phyloP scores from a whole-genome alignment of 306 rosid species.

The Comarum palustre region DNA sequence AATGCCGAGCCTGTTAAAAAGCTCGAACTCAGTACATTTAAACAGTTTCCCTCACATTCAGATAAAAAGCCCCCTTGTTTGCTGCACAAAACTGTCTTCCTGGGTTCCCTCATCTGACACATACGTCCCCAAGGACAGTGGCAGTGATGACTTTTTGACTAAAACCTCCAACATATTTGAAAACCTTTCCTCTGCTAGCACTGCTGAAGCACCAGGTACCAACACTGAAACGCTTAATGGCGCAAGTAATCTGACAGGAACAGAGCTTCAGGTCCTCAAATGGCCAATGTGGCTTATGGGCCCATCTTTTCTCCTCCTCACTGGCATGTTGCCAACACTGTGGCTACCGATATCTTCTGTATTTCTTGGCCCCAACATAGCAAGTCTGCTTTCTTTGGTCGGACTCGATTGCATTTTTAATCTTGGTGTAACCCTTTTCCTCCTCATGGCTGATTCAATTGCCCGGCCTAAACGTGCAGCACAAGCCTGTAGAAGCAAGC shows the following conservation, averaged over 20 bases:
- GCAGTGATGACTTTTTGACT: constrained; percentile 45
- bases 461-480: constrained; percentile 53
- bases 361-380: constrained; percentile 75
- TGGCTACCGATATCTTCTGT: constrained; percentile 84
- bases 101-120: constrained; percentile 68
- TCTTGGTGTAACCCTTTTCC: constrained; percentile 86
- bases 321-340: constrained; percentile 85
- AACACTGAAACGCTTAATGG: constrained; percentile 34
- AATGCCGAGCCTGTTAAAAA: constrained; percentile 33
- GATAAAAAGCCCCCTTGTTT: constrained; percentile 34
- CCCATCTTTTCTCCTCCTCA: constrained; percentile 69
- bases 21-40: constrained; percentile 34
- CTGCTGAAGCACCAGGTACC: constrained; percentile 37
- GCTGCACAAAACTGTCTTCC: constrained; percentile 59
- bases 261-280: constrained; percentile 58
- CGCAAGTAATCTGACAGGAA: constrained; percentile 34
- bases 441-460: constrained; percentile 89
- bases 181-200: constrained; percentile 43
- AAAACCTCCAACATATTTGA: constrained; percentile 50
- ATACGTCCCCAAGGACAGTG: constrained; percentile 40
- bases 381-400: constrained; percentile 77
- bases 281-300: constrained; percentile 96
- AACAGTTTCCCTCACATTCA: constrained; percentile 27
- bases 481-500: constrained; percentile 55
- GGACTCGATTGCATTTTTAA: constrained; percentile 90